A percentile compares a stretch with the other conserved stretches of the same genome.
phyloP scores from a whole-genome alignment of 2,329 filamentous ascomycete species.

The Aureobasidium sp. region DNA sequence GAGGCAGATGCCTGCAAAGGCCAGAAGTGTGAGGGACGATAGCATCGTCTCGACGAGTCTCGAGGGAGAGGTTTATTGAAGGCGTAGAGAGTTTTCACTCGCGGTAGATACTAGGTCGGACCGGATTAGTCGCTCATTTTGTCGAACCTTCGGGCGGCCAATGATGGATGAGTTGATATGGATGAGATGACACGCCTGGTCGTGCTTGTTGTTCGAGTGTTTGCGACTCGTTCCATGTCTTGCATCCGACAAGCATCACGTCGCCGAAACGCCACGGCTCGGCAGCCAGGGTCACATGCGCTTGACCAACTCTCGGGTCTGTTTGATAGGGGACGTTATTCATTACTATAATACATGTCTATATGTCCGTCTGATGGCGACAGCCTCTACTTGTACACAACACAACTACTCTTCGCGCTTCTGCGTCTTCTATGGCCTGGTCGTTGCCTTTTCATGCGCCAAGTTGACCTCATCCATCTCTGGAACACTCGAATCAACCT shows the following conservation, averaged over 20 bases:
- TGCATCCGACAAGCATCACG: background rate
- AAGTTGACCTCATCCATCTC: background rate
- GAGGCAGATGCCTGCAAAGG: constrained; percentile 25
- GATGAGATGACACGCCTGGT: background rate
- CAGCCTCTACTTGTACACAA: background rate
- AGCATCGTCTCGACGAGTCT: background rate
- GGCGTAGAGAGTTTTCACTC: background rate
- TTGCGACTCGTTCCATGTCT: background rate
- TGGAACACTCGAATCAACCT: background rate
- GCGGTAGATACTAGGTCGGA: background rate
- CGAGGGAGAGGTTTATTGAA: background rate
- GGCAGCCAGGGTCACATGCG: background rate
- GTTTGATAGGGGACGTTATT: background rate
- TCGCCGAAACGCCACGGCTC: background rate
- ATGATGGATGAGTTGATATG: no score
- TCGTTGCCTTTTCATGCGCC: background rate
- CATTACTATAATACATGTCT: constrained; percentile 14
- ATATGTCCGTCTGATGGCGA: background rate
- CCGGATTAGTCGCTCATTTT: background rate
- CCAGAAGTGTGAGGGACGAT: constrained; percentile 21
- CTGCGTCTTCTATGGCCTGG: background rate
- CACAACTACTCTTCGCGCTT: background rate
- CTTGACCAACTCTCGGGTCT: background rate
- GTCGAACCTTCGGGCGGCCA: background rate
- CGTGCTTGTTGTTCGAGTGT: background rate